phyloP scores from a whole-genome alignment of 1,284 basidiomycete genomes.

The Leucoagaricus sp. region DNA sequence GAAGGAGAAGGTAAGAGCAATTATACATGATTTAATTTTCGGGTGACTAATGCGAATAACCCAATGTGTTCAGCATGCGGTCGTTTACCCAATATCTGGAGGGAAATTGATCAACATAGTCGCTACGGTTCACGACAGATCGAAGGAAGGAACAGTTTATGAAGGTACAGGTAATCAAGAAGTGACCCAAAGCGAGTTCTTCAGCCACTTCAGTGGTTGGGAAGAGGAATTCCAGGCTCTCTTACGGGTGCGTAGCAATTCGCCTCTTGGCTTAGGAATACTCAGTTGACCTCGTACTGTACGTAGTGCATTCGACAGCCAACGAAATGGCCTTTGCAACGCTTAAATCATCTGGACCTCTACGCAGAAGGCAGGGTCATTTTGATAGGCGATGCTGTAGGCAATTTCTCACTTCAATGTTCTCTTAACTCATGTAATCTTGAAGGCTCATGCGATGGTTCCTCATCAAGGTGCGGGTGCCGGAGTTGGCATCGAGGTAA shows the following conservation, averaged over 20 bases:
- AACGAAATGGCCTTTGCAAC: constrained; percentile 47
- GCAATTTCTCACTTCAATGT: constrained; percentile 18
- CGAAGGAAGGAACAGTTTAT: constrained; percentile 35
- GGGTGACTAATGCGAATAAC: background rate
- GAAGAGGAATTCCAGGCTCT: constrained; percentile 38
- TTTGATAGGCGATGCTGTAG: constrained; percentile 48
- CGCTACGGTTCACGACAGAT: constrained; percentile 33
- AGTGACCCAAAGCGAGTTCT: constrained; percentile 30
- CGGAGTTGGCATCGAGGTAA: constrained; percentile 39
- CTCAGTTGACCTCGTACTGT: background rate
- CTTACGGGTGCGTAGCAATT: constrained; percentile 30
- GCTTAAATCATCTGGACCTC: constrained; percentile 37
- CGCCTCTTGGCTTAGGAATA: background rate
- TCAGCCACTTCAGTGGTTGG: constrained; percentile 31
- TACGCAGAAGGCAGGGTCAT: constrained; percentile 39
- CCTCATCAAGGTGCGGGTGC: constrained; percentile 42
- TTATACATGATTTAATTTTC: background rate
- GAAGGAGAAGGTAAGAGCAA: constrained; percentile 29
- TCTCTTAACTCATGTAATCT: background rate
- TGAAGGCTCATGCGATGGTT: constrained; percentile 41
- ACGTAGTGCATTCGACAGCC: constrained; percentile 39
- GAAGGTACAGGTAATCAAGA: constrained; percentile 34
- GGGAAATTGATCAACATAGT: constrained; percentile 46
- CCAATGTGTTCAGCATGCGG: background rate
- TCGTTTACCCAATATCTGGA: constrained; percentile 44